Percentiles rank a stretch among this genome's conserved stretches.
Evolutionary conservation across 140 eudicot species (phyloP).

Genomic region (Ambrosia hybrid): DNA sequence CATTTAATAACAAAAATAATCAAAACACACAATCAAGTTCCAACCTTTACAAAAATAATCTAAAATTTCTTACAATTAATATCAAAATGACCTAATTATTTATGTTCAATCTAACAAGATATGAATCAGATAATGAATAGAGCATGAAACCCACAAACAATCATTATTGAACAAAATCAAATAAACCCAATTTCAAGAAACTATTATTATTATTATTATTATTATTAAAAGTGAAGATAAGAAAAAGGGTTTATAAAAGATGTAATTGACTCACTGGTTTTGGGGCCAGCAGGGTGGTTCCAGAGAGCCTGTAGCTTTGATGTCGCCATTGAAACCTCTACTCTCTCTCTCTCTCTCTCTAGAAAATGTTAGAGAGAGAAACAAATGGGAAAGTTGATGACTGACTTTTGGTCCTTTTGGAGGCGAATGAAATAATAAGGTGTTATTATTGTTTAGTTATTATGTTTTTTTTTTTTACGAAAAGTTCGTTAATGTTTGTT

Average conservation of each 20-base stretch:
- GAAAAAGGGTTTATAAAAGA: neutral
- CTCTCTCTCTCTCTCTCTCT: conserved; percentile 13
- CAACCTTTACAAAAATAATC: no score
- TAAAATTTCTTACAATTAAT: no score
- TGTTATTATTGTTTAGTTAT: no score
- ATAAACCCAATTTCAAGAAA: conserved; percentile 4
- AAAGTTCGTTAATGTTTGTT: no score
- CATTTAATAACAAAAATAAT: no score
- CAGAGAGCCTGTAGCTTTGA: conserved; percentile 67
- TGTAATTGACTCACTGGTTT: conserved; percentile 44
- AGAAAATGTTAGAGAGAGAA: neutral
- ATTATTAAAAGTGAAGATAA: neutral
- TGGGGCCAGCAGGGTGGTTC: conserved; percentile 93
- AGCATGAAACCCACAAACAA: conserved; percentile 14
- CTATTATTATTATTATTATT: no score
- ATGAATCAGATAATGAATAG: neutral
- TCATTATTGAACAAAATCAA: neutral
- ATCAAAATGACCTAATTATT: no score
- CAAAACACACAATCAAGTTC: no score
- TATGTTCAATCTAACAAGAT: neutral
- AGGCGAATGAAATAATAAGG: no score
- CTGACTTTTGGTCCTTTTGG: no score
- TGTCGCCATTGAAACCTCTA: conserved; percentile 45
- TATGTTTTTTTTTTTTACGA: no score
- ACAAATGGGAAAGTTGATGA: no score